phyloP scores from a whole-genome alignment of 1,284 basidiomycete genomes.

The Naganishia albida region DNA sequence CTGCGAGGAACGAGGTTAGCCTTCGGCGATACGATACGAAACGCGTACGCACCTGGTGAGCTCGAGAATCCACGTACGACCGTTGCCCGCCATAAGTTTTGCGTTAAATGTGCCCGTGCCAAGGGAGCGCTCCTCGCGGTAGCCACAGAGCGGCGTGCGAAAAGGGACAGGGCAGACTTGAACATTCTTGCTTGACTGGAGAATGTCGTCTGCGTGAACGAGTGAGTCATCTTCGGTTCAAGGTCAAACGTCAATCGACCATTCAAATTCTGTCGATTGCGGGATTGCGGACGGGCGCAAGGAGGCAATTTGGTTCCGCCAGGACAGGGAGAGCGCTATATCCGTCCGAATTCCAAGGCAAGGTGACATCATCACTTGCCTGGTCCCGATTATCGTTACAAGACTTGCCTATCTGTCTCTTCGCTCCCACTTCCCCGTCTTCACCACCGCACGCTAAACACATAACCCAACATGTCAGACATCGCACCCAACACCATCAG shows the following conservation, averaged over 20 bases:
- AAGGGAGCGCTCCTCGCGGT: no score
- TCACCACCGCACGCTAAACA: background rate
- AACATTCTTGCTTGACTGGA: conserved; percentile 2
- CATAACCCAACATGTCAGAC: background rate
- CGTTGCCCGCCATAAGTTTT: no score
- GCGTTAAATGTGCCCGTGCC: background rate
- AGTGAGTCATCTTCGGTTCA: background rate
- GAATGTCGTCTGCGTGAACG: background rate
- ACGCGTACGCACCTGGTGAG: background rate
- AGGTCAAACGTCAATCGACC: background rate
- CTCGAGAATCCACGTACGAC: background rate
- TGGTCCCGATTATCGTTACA: background rate
- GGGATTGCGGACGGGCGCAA: background rate
- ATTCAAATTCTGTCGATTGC: conserved; percentile 10
- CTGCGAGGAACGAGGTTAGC: conserved; percentile 31
- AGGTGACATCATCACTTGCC: background rate
- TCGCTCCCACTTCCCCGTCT: background rate
- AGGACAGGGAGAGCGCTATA: background rate
- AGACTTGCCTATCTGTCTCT: background rate
- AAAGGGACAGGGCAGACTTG: conserved; percentile 1
- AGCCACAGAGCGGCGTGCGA: background rate
- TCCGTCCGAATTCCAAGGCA: background rate
- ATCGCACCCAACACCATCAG: conserved; percentile 20
- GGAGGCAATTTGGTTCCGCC: conserved; percentile 4
- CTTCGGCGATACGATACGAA: background rate